phyloP scores from a whole-genome alignment of 2,329 filamentous ascomycete genomes.

The Proliferodiscus dingleyae region DNA sequence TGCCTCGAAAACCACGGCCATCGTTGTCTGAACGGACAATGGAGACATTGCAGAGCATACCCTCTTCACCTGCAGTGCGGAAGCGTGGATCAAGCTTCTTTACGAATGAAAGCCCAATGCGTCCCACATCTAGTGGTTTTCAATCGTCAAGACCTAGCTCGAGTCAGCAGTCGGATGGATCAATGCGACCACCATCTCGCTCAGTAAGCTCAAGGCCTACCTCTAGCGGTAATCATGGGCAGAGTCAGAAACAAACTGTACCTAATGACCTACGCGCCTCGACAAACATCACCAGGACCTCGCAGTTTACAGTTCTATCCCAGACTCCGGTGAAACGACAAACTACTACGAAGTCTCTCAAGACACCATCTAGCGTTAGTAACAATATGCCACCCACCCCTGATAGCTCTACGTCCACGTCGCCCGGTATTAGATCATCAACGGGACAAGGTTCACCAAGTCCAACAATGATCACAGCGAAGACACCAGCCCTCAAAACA shows the following conservation, averaged over 20 bases:
- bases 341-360: conserved; percentile 34
- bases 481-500: conserved; percentile 29
- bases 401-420: conserved; percentile 25
- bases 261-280: conserved; percentile 40
- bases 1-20: conserved; percentile 30
- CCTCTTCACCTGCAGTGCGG: conserved; percentile 68
- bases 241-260: conserved; percentile 33
- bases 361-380: conserved; percentile 31
- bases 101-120: conserved; percentile 54
- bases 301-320: conserved; percentile 38
- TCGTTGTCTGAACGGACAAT: conserved; percentile 81
- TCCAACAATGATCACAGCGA: conserved; percentile 26
- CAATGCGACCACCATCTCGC: conserved; percentile 45
- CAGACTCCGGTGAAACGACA: conserved; percentile 38
- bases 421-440: conserved; percentile 32
- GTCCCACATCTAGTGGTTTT: conserved; percentile 36
- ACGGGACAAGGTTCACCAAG: conserved; percentile 31
- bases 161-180: conserved; percentile 58
- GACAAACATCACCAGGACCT: conserved; percentile 40
- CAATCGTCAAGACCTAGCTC: conserved; percentile 35
- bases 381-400: conserved; percentile 15
- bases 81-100: conserved; percentile 70
- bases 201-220: conserved; percentile 48
- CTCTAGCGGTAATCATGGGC: conserved; percentile 41
- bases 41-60: conserved; percentile 73